These are phyloP conservation scores for Boletus coccyginus DNA, from an alignment of 768 basidiomycete species.

Conservation along the genomic window DNA sequence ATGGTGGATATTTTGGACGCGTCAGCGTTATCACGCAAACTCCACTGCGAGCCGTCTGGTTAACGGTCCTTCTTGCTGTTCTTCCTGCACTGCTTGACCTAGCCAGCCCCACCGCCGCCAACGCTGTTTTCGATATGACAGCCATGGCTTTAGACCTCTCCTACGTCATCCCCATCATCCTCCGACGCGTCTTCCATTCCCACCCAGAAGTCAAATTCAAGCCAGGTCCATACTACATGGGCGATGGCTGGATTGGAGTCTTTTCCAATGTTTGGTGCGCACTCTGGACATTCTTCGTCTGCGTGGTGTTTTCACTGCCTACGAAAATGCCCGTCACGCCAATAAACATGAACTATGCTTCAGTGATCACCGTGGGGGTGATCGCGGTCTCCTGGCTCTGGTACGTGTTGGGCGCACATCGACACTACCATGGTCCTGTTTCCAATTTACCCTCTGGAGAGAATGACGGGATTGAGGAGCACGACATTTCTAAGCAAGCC, in stretches of 20 bases:
- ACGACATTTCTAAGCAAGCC: constrained; percentile 2
- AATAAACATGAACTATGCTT: constrained; percentile 52
- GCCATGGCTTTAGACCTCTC: constrained; percentile 52
- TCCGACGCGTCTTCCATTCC: constrained; percentile 47
- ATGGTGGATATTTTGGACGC: constrained; percentile 54
- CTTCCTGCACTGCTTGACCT: constrained; percentile 49
- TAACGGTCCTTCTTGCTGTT: constrained; percentile 42
- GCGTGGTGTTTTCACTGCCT: constrained; percentile 49
- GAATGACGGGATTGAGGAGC: not conserved
- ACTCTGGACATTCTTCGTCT: constrained; percentile 44
- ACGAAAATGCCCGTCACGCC: constrained; percentile 46
- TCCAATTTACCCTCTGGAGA: constrained; percentile 40
- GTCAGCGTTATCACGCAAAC: constrained; percentile 47
- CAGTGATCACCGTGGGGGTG: constrained; percentile 31
- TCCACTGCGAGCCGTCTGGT: constrained; percentile 56
- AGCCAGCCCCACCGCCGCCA: constrained; percentile 49
- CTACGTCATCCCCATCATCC: constrained; percentile 57
- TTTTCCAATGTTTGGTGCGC: constrained; percentile 45
- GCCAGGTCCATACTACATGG: constrained; percentile 62
- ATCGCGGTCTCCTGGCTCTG: constrained; percentile 37
- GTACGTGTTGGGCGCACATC: constrained; percentile 53
- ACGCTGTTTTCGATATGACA: constrained; percentile 57
- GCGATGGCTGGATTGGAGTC: constrained; percentile 46
- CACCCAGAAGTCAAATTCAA: constrained; percentile 60
- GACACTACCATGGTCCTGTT: constrained; percentile 57